A percentile compares a stretch with the other conserved stretches of the same genome.
These are phyloP conservation scores for Gracilaria domingensis DNA, from an alignment of 23 red algal genomes.

Conservation along the genomic window DNA sequence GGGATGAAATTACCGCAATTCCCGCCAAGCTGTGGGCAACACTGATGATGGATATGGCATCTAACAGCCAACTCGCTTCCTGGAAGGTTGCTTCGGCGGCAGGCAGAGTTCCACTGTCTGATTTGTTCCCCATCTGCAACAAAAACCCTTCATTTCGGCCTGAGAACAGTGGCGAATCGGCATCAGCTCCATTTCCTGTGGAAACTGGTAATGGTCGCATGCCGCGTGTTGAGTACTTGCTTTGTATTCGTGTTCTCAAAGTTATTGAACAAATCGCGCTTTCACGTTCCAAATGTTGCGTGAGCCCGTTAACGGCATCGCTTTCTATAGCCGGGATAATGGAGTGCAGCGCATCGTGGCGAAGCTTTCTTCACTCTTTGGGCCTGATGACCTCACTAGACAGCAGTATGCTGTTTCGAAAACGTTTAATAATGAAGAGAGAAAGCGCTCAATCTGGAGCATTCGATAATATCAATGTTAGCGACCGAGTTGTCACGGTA, in stretches of 20 bases:
- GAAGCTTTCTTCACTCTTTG: slow-evolving; percentile 2
- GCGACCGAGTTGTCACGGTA: not conserved
- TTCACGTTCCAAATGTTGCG: not conserved
- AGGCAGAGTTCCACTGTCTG: not conserved
- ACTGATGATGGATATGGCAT: not conserved
- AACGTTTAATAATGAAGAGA: not conserved
- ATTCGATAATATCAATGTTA: not conserved
- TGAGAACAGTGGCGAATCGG: no score
- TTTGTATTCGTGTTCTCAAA: slow-evolving; percentile 21
- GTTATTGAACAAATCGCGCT: slow-evolving; percentile 23
- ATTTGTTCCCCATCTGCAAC: not conserved
- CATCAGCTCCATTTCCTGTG: no score
- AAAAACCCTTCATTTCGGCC: no score
- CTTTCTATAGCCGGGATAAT: not conserved
- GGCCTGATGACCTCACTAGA: slow-evolving; percentile 4
- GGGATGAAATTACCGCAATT: no score
- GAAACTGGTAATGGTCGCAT: no score
- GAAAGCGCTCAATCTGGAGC: not conserved
- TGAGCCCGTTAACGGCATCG: not conserved
- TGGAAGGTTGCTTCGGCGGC: not conserved
- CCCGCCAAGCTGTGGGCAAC: no score
- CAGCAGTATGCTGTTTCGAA: not conserved
- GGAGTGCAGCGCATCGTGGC: slow-evolving; percentile 17
- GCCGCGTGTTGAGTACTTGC: not conserved
- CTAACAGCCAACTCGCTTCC: not conserved